Percentiles rank a stretch among this genome's conserved stretches.
Evolutionary conservation across 352 stramenopile genomes (phyloP).

Genomic region (Peronospora destructor): DNA sequence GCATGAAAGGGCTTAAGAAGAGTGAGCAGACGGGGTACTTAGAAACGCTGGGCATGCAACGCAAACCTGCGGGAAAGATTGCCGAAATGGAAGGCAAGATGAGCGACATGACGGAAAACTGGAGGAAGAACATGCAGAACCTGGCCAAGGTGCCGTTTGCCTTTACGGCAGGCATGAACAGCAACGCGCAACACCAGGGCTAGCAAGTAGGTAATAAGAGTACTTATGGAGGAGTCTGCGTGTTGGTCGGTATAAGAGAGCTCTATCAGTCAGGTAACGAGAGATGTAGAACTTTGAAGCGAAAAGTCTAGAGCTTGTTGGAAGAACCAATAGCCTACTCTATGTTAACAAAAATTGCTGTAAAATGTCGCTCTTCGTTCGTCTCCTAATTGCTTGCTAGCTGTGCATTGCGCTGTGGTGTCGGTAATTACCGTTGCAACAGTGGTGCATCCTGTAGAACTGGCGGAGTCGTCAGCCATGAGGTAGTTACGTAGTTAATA

Average conservation of each 20-base stretch:
- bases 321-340: too few species aligned
- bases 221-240: not conserved
- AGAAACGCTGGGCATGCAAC: slow-evolving; percentile 61
- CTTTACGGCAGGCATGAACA: slow-evolving; percentile 43
- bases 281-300: not conserved
- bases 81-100: slow-evolving; percentile 82
- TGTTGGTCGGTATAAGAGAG: not conserved
- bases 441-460: too few species aligned
- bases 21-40: slow-evolving; percentile 56
- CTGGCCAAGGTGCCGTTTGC: slow-evolving; percentile 72
- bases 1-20: slow-evolving; percentile 89
- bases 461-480: too few species aligned
- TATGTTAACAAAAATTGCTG: too few species aligned
- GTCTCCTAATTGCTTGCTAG: too few species aligned
- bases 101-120: slow-evolving; percentile 81
- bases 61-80: slow-evolving; percentile 57
- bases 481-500: too few species aligned
- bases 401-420: too few species aligned
- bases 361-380: too few species aligned
- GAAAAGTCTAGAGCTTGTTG: too few species aligned
- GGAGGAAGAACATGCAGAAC: slow-evolving; percentile 84
- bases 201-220: slow-evolving; percentile 1
- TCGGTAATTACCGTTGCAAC: too few species aligned
- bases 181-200: slow-evolving; percentile 18
- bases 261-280: not conserved